Evolutionary conservation across 441 rosid species (phyloP), one percentile per base, ranked within the genome.

Genomic region (Euphorbia corollata): DNA sequence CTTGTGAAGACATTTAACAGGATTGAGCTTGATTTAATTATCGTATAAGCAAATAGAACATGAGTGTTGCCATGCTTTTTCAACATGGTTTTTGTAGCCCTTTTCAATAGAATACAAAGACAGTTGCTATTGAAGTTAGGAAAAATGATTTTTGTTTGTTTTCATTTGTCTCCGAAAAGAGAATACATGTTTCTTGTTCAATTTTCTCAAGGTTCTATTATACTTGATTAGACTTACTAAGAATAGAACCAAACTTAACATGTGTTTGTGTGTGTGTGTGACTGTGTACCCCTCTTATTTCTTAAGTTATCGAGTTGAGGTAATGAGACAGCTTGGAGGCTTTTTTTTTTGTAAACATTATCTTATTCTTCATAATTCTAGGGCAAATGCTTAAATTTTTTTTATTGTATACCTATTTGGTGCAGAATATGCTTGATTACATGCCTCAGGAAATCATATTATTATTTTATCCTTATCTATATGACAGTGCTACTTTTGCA

Each of bases 401-500:
- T 0, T 50, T 0, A 18, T 13, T 15, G 19, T 27, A 18, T 57
- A 8, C 41, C 41, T 69, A 68, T 72, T 59, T 67, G 34, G 19
- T 63, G 32, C 68, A 20, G 60, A 48, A 65, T 72, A 71, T 53
- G 16, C 64, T 71, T 45, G 61, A 36, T 68, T 45, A 61, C 30
- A 24, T 71, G 5, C 67, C 32, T 51, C 43, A 67, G 22, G 38
- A 53, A 48, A 13, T 58, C 19, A 58, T 68, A n/a, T 34, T 48
- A 36, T 38, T 65, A 24, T 63, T 15, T 50, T 24, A 70, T 68
- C 47, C 41, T 65, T 70, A 5, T 61, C 23, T 54, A 22, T 69
- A 63, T 76, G 75, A 74, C 69, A 68, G 39, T 47, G 50, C 64
- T 70, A 36, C 47, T 78, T 78, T 76, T 80, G 71, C 86, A 94